Conservation (phyloP, 257 asterid species). For the Forsythia viridissima region DNA sequence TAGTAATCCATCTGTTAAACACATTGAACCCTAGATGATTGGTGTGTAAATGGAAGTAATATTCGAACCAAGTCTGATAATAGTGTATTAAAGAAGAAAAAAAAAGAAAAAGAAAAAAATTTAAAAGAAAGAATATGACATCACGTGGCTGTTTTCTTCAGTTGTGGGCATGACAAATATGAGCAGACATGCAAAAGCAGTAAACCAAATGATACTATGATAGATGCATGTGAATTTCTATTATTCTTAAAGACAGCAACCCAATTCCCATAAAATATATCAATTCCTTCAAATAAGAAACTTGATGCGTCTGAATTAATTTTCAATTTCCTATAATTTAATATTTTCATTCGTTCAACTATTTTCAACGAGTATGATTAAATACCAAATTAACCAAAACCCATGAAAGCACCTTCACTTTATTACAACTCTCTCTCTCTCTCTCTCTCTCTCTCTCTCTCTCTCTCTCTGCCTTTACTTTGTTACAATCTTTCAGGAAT, state of each 20-base stretch:
- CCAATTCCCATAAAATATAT: not conserved
- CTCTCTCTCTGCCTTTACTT: too few species aligned
- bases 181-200: not conserved
- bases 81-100: not conserved
- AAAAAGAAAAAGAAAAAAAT: too few species aligned
- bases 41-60: too few species aligned
- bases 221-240: not conserved
- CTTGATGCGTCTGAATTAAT: not conserved
- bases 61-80: not conserved
- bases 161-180: not conserved
- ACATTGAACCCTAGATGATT: too few species aligned
- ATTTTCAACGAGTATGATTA: not conserved
- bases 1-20: too few species aligned
- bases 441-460: too few species aligned
- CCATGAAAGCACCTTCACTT: not conserved
- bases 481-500: not conserved
- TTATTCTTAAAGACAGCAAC: not conserved
- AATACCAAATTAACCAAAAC: not conserved
- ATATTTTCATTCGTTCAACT: not conserved
- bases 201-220: not conserved
- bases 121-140: not conserved
- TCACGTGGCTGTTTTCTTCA: not conserved
- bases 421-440: not conserved
- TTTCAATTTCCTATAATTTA: not conserved
- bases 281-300: not conserved